Conservation (phyloP, 2,329 filamentous ascomycete genomes). For the Xylariomycetidae sp. region DNA sequence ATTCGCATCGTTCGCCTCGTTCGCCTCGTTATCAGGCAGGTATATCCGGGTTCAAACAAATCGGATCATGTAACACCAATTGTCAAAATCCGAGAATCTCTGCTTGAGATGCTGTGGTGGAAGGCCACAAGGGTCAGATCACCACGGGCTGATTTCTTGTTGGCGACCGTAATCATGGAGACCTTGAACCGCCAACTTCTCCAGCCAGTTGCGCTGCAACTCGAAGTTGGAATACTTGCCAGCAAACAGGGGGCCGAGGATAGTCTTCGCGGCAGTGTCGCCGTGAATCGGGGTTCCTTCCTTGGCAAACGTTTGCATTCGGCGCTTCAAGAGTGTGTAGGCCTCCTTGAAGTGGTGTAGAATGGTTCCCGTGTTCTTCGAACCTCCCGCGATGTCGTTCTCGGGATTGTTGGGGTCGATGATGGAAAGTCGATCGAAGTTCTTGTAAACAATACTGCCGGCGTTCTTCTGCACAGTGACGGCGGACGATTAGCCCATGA, state of each 20-base stretch:
- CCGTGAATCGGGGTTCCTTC: slow-evolving; percentile 22
- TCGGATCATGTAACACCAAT: too few relatives aligned
- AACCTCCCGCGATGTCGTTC: slow-evolving; percentile 90
- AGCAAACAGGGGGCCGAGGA: slow-evolving; percentile 66
- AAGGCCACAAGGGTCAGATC: neutral
- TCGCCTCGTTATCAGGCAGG: too few relatives aligned
- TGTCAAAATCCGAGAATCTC: too few relatives aligned
- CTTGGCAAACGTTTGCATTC: slow-evolving; percentile 47
- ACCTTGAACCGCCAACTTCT: slow-evolving; percentile 40
- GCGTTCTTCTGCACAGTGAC: slow-evolving; percentile 34
- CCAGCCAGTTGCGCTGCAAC: slow-evolving; percentile 59
- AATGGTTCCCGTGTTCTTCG: slow-evolving; percentile 62
- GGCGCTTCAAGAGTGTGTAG: slow-evolving; percentile 47
- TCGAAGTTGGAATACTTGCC: slow-evolving; percentile 75
- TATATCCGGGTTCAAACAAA: too few relatives aligned
- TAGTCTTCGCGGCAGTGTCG: slow-evolving; percentile 36
- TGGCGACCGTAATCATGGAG: slow-evolving; percentile 4
- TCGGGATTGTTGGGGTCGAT: slow-evolving; percentile 80
- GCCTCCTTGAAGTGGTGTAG: slow-evolving; percentile 64
- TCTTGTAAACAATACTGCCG: slow-evolving; percentile 46
- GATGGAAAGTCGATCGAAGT: slow-evolving; percentile 68
- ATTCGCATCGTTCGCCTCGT: too few relatives aligned
- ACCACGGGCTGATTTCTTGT: neutral
- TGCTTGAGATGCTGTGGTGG: too few relatives aligned
- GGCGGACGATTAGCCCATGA: slow-evolving; percentile 14